A percentile compares a stretch with the other conserved stretches of the same genome.
Evolutionary conservation across 306 rosid species (phyloP).

Genomic region (Vicia villosa): DNA sequence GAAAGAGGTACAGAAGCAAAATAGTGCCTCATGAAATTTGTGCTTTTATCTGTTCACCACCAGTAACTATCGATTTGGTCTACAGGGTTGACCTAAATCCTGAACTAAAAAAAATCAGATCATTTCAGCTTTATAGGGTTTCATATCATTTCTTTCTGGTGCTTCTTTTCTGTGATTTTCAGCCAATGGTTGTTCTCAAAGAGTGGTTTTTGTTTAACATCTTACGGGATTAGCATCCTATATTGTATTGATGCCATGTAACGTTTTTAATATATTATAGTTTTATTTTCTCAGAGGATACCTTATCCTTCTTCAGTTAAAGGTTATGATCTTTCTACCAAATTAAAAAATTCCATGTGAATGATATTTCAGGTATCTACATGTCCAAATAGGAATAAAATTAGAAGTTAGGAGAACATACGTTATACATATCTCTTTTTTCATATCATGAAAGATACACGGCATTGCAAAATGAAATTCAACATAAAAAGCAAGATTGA

Average conservation of each 20-base stretch:
- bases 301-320: constrained; percentile 20
- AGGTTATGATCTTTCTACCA: too few species aligned
- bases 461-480: constrained; percentile 11
- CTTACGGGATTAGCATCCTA: constrained; percentile 16
- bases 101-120: constrained; percentile 11
- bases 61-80: constrained; percentile 22
- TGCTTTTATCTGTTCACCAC: background rate
- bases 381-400: too few species aligned
- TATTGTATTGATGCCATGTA: background rate
- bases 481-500: background rate
- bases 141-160: background rate
- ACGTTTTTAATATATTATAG: background rate
- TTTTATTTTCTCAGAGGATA: constrained; percentile 8
- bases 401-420: too few species aligned
- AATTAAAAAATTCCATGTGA: too few species aligned
- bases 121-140: constrained; percentile 6
- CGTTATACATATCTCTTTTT: too few species aligned
- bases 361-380: too few species aligned
- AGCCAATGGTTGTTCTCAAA: constrained; percentile 18
- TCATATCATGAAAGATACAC: constrained; percentile 1
- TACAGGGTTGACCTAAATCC: constrained; percentile 4
- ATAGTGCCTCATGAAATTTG: background rate
- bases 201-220: background rate
- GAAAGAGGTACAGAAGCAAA: background rate
- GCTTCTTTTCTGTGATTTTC: background rate